phyloP scores from a whole-genome alignment of 371 early-diverging fungal genomes.

The Mucor velutinosus region DNA sequence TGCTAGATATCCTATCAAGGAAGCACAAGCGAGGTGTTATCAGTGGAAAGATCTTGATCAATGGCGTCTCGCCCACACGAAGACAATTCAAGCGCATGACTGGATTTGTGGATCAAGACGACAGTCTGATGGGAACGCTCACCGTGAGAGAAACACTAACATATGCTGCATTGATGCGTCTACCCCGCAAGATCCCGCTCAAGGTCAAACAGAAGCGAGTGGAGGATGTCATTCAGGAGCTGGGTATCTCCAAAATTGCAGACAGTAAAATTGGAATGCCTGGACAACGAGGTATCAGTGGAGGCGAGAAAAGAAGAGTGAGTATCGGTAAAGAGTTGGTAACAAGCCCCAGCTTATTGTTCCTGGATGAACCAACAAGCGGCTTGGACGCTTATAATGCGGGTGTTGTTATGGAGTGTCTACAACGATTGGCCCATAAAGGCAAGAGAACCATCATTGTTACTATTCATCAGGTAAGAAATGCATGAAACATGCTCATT shows the following conservation, averaged over 20 bases:
- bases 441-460: slow-evolving; percentile 73
- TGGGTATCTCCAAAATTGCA: slow-evolving; percentile 70
- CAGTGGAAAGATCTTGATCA: slow-evolving; percentile 87
- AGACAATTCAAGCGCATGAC: slow-evolving; percentile 62
- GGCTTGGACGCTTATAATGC: slow-evolving; percentile 92
- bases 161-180: slow-evolving; percentile 82
- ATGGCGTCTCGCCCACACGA: slow-evolving; percentile 66
- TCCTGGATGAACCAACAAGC: slow-evolving; percentile 89
- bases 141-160: slow-evolving; percentile 92
- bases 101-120: slow-evolving; percentile 95
- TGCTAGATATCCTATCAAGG: slow-evolving; percentile 87
- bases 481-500: neutral
- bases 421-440: slow-evolving; percentile 65
- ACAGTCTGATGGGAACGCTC: slow-evolving; percentile 80
- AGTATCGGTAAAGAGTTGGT: slow-evolving; percentile 91
- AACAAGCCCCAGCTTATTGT: slow-evolving; percentile 81
- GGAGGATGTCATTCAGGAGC: slow-evolving; percentile 66
- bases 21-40: slow-evolving; percentile 82
- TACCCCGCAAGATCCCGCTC: slow-evolving; percentile 64
- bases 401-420: slow-evolving; percentile 73
- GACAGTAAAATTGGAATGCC: slow-evolving; percentile 68
- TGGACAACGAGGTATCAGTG: slow-evolving; percentile 81
- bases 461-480: slow-evolving; percentile 74
- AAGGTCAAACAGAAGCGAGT: slow-evolving; percentile 43
- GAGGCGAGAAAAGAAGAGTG: slow-evolving; percentile 94